Evolutionary conservation across 441 rosid species (phyloP).

Genomic region (Erysimum pusillum): DNA sequence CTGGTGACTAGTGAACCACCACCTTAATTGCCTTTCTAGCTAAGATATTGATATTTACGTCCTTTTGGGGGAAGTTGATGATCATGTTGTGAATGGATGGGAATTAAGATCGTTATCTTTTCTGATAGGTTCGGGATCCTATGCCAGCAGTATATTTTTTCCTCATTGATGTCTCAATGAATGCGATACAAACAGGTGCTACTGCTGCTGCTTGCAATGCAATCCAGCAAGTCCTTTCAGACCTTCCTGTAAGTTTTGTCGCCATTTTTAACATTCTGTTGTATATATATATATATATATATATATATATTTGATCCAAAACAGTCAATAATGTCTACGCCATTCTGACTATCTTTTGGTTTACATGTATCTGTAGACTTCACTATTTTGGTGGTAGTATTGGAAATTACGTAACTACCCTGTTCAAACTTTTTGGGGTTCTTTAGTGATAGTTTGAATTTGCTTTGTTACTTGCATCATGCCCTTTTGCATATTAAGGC

Average conservation of each 20-base stretch:
- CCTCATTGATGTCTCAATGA: constrained; percentile 92
- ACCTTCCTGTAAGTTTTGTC: constrained; percentile 84
- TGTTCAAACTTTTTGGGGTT: constrained; percentile 23
- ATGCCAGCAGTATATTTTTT: constrained; percentile 95
- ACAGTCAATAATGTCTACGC: constrained; percentile 18
- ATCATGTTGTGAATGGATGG: constrained; percentile 13
- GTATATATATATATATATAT: no score
- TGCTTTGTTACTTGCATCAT: constrained; percentile 21
- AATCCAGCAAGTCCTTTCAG: constrained; percentile 83
- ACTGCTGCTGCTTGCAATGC: constrained; percentile 98
- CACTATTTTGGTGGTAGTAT: constrained; percentile 11
- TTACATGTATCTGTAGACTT: constrained; percentile 6
- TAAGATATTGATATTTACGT: constrained; percentile 11
- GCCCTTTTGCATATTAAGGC: constrained; percentile 20
- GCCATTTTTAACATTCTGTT: constrained; percentile 27
- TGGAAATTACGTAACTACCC: constrained; percentile 1
- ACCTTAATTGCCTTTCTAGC: constrained; percentile 23
- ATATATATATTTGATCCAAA: neutral
- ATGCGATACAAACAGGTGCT: constrained; percentile 91
- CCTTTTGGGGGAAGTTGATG: constrained; percentile 16
- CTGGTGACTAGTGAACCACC: constrained; percentile 28
- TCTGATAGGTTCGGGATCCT: constrained; percentile 88
- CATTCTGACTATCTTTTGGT: constrained; percentile 6
- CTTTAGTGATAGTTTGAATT: constrained; percentile 27
- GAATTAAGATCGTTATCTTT: constrained; percentile 21